Conservation (phyloP, 352 stramenopile genomes). For the Phytophthora sp. region DNA sequence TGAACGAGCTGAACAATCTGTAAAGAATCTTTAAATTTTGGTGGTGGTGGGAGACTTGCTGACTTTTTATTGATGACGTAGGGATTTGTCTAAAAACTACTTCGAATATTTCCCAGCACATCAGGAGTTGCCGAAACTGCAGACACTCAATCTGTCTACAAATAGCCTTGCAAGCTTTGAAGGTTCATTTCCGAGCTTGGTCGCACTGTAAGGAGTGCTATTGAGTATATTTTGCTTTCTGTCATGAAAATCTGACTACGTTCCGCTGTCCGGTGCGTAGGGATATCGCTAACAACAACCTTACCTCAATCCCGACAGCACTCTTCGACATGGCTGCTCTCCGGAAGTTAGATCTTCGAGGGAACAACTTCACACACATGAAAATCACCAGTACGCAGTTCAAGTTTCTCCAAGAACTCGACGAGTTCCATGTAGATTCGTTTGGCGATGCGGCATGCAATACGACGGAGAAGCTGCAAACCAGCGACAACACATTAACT, state of each 20-base stretch:
- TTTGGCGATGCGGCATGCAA: conserved; percentile 35
- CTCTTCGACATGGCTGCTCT: conserved; percentile 55
- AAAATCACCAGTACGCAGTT: conserved; percentile 45
- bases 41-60: too few relatives aligned
- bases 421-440: conserved; percentile 41
- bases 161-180: conserved; percentile 61
- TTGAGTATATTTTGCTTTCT: neutral
- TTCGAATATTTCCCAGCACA: conserved; percentile 54
- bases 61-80: conserved; percentile 27
- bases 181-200: conserved; percentile 43
- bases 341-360: conserved; percentile 41
- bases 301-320: conserved; percentile 47
- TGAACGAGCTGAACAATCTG: conserved; percentile 56
- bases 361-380: conserved; percentile 50
- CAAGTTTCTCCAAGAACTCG: conserved; percentile 46
- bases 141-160: conserved; percentile 57
- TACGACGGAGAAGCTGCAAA: conserved; percentile 23
- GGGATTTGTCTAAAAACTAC: conserved; percentile 73
- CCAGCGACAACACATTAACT: conserved; percentile 13
- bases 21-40: conserved; percentile 18
- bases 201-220: conserved; percentile 47
- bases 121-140: conserved; percentile 43
- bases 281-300: conserved; percentile 57
- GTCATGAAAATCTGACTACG: neutral
- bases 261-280: too few relatives aligned